Conservation (phyloP, 2,329 filamentous ascomycete genomes). For the Talaromyces marneffei region DNA sequence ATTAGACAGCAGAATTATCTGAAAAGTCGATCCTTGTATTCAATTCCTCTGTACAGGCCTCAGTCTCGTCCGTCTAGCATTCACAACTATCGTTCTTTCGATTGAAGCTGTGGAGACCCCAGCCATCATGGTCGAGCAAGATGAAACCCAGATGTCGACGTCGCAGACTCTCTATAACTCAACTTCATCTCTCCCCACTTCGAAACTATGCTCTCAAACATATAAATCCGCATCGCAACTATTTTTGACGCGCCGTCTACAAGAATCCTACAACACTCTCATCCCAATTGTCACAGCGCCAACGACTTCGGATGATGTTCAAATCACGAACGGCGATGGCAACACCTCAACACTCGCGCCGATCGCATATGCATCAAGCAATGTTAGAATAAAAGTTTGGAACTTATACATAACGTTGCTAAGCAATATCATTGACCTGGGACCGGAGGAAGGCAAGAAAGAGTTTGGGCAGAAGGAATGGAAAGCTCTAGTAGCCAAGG, state of each 20-base stretch:
- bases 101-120: not conserved
- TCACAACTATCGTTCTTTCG: not conserved
- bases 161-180: slow-evolving; percentile 57
- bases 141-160: slow-evolving; percentile 26
- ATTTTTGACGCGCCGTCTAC: slow-evolving; percentile 87
- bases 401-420: slow-evolving; percentile 91
- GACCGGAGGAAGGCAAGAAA: slow-evolving; percentile 81
- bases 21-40: no score
- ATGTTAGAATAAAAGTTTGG: slow-evolving; percentile 91
- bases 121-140: slow-evolving; percentile 28
- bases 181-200: slow-evolving; percentile 55
- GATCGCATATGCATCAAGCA: slow-evolving; percentile 71
- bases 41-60: not conserved
- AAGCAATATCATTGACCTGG: slow-evolving; percentile 84
- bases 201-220: slow-evolving; percentile 67
- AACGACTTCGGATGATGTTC: slow-evolving; percentile 25
- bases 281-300: slow-evolving; percentile 67
- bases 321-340: slow-evolving; percentile 39
- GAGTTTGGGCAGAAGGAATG: slow-evolving; percentile 81
- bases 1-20: not conserved
- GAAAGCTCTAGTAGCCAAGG: slow-evolving; percentile 73
- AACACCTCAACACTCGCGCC: slow-evolving; percentile 56
- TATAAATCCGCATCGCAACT: slow-evolving; percentile 92
- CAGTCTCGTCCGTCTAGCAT: not conserved
- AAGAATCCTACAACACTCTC: slow-evolving; percentile 80